Conservation (phyloP, 768 basidiomycete genomes). For the Boletus tomentosulus region DNA sequence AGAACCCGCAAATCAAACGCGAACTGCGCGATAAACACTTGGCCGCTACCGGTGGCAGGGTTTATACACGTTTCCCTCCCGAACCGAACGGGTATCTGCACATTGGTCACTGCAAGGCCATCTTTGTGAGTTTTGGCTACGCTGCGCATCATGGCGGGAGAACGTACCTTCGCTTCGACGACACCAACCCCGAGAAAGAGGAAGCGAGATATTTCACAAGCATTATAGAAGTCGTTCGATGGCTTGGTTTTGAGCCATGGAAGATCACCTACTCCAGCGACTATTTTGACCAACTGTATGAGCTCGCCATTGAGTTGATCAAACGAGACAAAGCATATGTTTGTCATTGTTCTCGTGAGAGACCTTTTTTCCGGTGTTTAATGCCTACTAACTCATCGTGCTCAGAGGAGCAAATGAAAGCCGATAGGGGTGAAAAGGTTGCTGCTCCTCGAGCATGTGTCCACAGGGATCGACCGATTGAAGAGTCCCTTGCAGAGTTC, state of each 20-base stretch:
- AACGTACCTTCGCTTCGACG: constrained; percentile 93
- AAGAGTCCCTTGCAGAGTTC: constrained; percentile 85
- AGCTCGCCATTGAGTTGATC: constrained; percentile 84
- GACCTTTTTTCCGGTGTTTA: background rate
- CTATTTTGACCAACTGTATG: constrained; percentile 85
- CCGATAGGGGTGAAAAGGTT: constrained; percentile 80
- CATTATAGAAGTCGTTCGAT: constrained; percentile 90
- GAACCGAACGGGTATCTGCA: constrained; percentile 98
- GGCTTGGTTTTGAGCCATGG: constrained; percentile 98
- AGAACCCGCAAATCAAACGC: constrained; percentile 81
- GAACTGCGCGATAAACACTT: constrained; percentile 80
- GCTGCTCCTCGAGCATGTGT: constrained; percentile 78
- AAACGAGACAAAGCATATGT: constrained; percentile 91
- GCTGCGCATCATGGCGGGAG: constrained; percentile 91
- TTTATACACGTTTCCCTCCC: constrained; percentile 96
- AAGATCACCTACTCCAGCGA: constrained; percentile 99
- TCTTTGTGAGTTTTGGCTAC: constrained; percentile 98
- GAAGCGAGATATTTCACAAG: constrained; percentile 95
- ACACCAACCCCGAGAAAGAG: constrained; percentile 98
- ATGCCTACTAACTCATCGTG: constrained; percentile 2
- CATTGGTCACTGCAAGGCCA: constrained; percentile 96
- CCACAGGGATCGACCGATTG: constrained; percentile 83
- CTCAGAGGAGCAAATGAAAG: constrained; percentile 88
- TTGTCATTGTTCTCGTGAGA: constrained; percentile 91
- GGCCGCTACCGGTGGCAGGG: constrained; percentile 70